These are phyloP conservation scores for Blastomyces gilchristii DNA, from an alignment of 2,329 filamentous ascomycete genomes.

Conservation along the genomic window DNA sequence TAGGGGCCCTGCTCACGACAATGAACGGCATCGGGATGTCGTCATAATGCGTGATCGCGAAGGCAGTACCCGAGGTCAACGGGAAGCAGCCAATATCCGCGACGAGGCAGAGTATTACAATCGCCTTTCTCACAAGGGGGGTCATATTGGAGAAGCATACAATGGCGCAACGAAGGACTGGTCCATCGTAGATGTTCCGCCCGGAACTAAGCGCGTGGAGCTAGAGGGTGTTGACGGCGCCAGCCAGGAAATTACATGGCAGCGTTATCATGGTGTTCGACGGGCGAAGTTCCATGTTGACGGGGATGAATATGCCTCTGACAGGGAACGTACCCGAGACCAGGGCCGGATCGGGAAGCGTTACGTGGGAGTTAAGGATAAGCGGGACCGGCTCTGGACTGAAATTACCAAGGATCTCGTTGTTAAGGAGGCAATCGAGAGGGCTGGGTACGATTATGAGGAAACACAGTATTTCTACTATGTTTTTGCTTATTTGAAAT, in stretches of 20 bases:
- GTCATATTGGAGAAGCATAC: conserved; percentile 61
- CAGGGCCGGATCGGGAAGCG: conserved; percentile 37
- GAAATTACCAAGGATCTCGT: conserved; percentile 94
- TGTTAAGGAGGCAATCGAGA: conserved; percentile 72
- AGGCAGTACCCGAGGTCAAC: conserved; percentile 7
- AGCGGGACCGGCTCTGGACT: conserved; percentile 68
- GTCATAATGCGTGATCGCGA: conserved; percentile 17
- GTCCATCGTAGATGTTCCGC: conserved; percentile 74
- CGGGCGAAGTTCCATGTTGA: conserved; percentile 64
- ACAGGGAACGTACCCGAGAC: conserved; percentile 38
- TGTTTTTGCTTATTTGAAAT: conserved; percentile 78
- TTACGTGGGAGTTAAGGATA: conserved; percentile 29
- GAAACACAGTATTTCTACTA: conserved; percentile 87
- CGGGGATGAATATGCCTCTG: conserved; percentile 46
- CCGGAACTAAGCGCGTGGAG: conserved; percentile 68
- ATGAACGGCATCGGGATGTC: conserved; percentile 22
- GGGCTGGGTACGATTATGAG: conserved; percentile 76
- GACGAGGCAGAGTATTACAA: conserved; percentile 53
- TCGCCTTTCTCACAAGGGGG: conserved; percentile 58
- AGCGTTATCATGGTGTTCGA: conserved; percentile 67
- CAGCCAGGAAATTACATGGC: conserved; percentile 67
- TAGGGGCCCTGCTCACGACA: conserved; percentile 18
- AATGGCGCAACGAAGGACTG: conserved; percentile 66
- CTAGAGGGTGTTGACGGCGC: conserved; percentile 71
- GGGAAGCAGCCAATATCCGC: conserved; percentile 39